Evolutionary conservation across 2,329 filamentous ascomycete species (phyloP).

Genomic region (Venturia asperata): DNA sequence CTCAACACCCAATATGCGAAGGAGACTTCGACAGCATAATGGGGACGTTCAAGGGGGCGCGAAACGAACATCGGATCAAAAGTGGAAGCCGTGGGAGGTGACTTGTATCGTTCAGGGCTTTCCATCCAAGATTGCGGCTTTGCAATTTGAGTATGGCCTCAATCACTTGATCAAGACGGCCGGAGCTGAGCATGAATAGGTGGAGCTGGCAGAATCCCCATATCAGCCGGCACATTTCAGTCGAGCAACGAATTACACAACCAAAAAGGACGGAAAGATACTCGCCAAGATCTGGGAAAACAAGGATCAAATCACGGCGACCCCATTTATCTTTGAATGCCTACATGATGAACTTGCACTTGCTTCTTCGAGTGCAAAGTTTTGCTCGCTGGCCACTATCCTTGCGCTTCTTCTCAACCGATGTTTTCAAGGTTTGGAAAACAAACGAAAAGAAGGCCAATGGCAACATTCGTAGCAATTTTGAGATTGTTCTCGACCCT

Average conservation of each 20-base stretch:
- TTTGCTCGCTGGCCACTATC: conserved; percentile 78
- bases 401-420: conserved; percentile 67
- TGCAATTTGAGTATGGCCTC: conserved; percentile 79
- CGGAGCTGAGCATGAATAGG: conserved; percentile 38
- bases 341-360: conserved; percentile 70
- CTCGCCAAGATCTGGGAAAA: conserved; percentile 17
- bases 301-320: conserved; percentile 36
- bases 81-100: conserved; percentile 83
- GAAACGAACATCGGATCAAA: conserved; percentile 59
- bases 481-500: conserved; percentile 10
- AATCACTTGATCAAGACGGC: background rate
- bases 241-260: conserved; percentile 50
- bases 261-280: conserved; percentile 17
- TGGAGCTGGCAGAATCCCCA: conserved; percentile 91
- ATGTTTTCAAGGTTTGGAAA: conserved; percentile 64
- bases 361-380: conserved; percentile 69
- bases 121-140: conserved; percentile 72
- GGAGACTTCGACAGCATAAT: conserved; percentile 88
- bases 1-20: conserved; percentile 79
- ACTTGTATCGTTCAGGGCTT: conserved; percentile 78
- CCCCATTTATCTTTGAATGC: conserved; percentile 56
- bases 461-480: conserved; percentile 26
- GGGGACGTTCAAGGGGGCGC: conserved; percentile 76
- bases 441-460: conserved; percentile 47
- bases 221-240: conserved; percentile 7